Evolutionary conservation across 176 grass and related monocot species (phyloP).

Genomic region (Oryza glaberrima): DNA sequence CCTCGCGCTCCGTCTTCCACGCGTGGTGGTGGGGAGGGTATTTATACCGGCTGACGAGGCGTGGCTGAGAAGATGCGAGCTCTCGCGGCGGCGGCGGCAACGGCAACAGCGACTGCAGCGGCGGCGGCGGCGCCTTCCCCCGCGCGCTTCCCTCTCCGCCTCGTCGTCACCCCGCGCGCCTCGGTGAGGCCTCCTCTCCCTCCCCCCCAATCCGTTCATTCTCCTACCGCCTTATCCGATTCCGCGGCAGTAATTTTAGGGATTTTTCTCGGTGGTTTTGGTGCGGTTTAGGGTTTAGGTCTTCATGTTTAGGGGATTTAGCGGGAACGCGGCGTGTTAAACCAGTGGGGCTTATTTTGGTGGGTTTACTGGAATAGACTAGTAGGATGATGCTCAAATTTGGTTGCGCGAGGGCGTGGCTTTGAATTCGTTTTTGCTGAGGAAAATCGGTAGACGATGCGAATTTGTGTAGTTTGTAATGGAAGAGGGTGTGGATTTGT

Average conservation of each 20-base stretch:
- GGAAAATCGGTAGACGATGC: neutral
- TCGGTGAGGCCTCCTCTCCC: conserved; percentile 9
- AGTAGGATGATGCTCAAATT: neutral
- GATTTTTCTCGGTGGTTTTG: neutral
- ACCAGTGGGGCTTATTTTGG: neutral
- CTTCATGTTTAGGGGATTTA: neutral
- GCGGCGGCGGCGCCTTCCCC: conserved; percentile 30
- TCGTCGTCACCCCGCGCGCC: conserved; percentile 12
- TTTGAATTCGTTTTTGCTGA: neutral
- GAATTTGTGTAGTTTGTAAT: neutral
- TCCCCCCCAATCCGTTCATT: neutral
- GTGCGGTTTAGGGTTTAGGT: neutral
- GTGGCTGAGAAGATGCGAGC: conserved; percentile 35
- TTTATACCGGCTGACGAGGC: conserved; percentile 34
- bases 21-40: conserved; percentile 3
- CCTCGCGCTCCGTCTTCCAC: conserved; percentile 1
- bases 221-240: neutral
- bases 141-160: neutral
- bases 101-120: conserved; percentile 19
- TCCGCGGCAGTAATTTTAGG: neutral
- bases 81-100: conserved; percentile 30
- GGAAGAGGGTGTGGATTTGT: neutral
- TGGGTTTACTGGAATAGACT: neutral
- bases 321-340: neutral
- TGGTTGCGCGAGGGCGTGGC: neutral